These are phyloP conservation scores for Salix udensis DNA, from an alignment of 345 rosid genomes.

Conservation along the genomic window DNA sequence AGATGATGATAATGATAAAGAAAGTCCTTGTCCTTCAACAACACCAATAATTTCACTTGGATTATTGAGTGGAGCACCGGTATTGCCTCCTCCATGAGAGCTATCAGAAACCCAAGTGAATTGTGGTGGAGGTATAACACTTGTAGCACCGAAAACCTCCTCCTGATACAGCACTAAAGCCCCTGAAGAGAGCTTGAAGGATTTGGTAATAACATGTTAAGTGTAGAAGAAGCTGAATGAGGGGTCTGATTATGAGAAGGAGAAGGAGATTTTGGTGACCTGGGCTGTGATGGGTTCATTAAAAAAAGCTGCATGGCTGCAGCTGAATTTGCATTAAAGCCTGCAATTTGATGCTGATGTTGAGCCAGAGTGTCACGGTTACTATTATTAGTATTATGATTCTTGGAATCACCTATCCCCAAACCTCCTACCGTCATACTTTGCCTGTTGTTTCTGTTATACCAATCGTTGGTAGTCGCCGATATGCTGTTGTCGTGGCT, in stretches of 20 bases:
- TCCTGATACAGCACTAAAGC: constrained; percentile 26
- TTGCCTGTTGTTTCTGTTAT: constrained; percentile 24
- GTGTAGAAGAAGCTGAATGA: constrained; percentile 54
- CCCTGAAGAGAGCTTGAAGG: constrained; percentile 54
- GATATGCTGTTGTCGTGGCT: constrained; percentile 10
- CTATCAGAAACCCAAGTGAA: constrained; percentile 61
- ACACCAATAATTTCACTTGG: constrained; percentile 49
- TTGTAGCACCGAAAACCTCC: constrained; percentile 26
- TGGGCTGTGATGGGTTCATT: constrained; percentile 70
- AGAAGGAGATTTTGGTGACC: constrained; percentile 60
- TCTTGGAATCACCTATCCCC: constrained; percentile 36
- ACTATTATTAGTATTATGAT: constrained; percentile 9
- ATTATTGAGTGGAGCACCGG: constrained; percentile 25
- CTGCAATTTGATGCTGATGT: constrained; percentile 55
- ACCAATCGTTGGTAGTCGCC: constrained; percentile 42
- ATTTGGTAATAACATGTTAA: constrained; percentile 79
- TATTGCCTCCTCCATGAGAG: constrained; percentile 34
- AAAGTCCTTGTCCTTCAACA: constrained; percentile 82
- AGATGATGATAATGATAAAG: constrained; percentile 74
- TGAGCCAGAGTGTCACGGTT: constrained; percentile 31
- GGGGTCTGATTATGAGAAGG: constrained; percentile 37
- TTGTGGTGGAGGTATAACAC: constrained; percentile 46
- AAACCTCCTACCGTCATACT: constrained; percentile 18
- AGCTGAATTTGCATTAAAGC: constrained; percentile 63
- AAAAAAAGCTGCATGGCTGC: constrained; percentile 92